Percentiles rank a stretch among this genome's conserved stretches.
Conservation (phyloP, 1,284 basidiomycete species). For the Exobasidium rhododendri region DNA sequence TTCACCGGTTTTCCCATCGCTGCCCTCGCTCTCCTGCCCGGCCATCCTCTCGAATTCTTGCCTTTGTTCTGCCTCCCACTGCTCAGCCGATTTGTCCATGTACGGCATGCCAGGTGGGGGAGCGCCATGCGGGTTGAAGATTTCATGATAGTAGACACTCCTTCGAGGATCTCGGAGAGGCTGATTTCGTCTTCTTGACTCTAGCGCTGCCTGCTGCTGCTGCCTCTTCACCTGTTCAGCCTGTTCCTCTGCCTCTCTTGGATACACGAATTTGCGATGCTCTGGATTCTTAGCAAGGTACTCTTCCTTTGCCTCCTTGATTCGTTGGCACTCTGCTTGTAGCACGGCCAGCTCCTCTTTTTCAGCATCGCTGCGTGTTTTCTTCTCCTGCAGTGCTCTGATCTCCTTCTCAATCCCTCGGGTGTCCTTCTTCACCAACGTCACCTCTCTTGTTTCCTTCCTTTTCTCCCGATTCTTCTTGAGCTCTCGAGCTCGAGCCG, state of each 20-base stretch:
- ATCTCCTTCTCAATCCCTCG: conserved; percentile 6
- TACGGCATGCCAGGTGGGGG: conserved; percentile 96
- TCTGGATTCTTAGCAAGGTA: conserved; percentile 21
- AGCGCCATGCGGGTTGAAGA: conserved; percentile 92
- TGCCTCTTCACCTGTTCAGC: conserved; percentile 11
- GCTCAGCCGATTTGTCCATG: conserved; percentile 61
- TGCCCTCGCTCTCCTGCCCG: conserved; percentile 12
- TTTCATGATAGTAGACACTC: conserved; percentile 85
- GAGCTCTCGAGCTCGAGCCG: conserved; percentile 33
- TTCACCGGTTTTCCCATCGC: conserved; percentile 18
- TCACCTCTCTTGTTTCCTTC: conserved; percentile 39
- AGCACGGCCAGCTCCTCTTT: conserved; percentile 7
- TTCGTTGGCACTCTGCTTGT: conserved; percentile 23
- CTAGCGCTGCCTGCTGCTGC: conserved; percentile 51
- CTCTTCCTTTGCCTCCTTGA: conserved; percentile 25
- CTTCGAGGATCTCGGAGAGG: conserved; percentile 52
- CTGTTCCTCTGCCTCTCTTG: conserved; percentile 20
- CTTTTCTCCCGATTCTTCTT: conserved; percentile 50
- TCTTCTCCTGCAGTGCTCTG: conserved; percentile 4
- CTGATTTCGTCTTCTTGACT: conserved; percentile 74
- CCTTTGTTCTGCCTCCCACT: conserved; percentile 6
- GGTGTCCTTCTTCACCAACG: conserved; percentile 7
- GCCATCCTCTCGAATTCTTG: conserved; percentile 5
- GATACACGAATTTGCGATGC: conserved; percentile 56
- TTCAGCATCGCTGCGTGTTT: not conserved